Conservation (phyloP, 2,329 filamentous ascomycete species). For the Fusarium buharicum region DNA sequence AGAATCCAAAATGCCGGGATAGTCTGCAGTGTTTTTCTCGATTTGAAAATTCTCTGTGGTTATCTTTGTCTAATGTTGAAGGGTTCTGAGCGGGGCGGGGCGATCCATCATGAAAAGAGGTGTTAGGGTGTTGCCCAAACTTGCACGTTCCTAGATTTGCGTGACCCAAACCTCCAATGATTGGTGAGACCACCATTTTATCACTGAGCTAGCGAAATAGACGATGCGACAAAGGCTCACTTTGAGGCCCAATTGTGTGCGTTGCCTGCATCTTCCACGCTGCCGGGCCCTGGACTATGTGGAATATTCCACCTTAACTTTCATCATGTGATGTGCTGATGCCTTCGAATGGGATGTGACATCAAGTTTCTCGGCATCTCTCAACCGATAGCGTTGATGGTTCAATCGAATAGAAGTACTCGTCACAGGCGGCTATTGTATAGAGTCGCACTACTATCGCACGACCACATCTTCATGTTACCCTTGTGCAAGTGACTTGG, state of each 20-base stretch:
- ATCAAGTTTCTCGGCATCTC: slow-evolving; percentile 18
- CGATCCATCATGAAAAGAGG: slow-evolving; percentile 30
- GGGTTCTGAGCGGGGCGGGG: slow-evolving; percentile 29
- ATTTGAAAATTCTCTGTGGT: slow-evolving; percentile 21
- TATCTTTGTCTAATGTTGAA: slow-evolving; percentile 4
- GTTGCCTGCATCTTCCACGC: slow-evolving; percentile 27
- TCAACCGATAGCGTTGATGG: slow-evolving; percentile 11
- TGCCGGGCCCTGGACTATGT: slow-evolving; percentile 31
- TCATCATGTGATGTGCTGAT: slow-evolving; percentile 36
- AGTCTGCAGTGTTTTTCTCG: slow-evolving; percentile 17
- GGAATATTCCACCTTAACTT: slow-evolving; percentile 11
- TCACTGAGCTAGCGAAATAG: slow-evolving; percentile 14
- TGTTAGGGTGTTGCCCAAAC: slow-evolving; percentile 4
- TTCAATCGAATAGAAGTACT: slow-evolving; percentile 24
- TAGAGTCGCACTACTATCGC: slow-evolving; percentile 36
- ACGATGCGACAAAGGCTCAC: slow-evolving; percentile 14
- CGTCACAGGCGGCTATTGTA: slow-evolving; percentile 30
- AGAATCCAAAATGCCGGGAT: slow-evolving; percentile 23
- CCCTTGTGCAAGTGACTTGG: slow-evolving; percentile 11
- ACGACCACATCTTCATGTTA: slow-evolving; percentile 34
- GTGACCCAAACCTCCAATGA: slow-evolving; percentile 14
- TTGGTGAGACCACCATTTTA: slow-evolving; percentile 13
- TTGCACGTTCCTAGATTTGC: slow-evolving; percentile 33
- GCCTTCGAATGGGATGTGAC: slow-evolving; percentile 37
- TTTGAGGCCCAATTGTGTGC: slow-evolving; percentile 40